A percentile compares a stretch with the other conserved stretches of the same genome.
Evolutionary conservation across 306 rosid species (phyloP).

Genomic region (Oemleria cerasiformis): DNA sequence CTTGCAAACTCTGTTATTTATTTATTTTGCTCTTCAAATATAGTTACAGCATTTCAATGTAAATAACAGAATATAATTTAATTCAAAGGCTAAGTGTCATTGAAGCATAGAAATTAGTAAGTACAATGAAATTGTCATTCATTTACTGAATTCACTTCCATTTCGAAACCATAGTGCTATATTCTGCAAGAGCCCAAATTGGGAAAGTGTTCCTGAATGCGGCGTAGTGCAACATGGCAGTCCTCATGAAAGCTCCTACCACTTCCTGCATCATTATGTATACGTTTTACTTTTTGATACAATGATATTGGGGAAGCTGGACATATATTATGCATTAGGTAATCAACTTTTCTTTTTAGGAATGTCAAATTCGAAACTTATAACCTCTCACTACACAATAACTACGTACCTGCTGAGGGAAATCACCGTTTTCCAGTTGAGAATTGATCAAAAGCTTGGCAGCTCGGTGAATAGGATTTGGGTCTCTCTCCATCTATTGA

Average conservation of each 20-base stretch:
- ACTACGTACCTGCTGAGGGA: conserved; percentile 42
- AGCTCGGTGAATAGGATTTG: conserved; percentile 37
- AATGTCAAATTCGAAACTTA: too few relatives aligned
- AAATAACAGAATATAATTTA: too few relatives aligned
- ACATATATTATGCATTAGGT: too few relatives aligned
- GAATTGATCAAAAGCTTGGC: conserved; percentile 34
- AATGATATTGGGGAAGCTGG: conserved; percentile 26
- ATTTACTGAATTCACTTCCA: not conserved
- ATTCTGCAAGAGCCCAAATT: conserved; percentile 69
- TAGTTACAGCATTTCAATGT: too few relatives aligned
- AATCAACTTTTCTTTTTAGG: too few relatives aligned
- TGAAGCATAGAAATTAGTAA: too few relatives aligned
- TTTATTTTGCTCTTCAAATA: not conserved
- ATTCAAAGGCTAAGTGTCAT: too few relatives aligned
- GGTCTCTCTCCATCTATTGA: conserved; percentile 27
- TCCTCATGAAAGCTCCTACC: conserved; percentile 44
- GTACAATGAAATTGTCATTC: not conserved
- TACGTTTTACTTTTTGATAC: not conserved
- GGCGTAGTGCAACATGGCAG: conserved; percentile 53
- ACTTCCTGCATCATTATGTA: conserved; percentile 19
- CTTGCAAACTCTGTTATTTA: not conserved
- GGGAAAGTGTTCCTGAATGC: conserved; percentile 59
- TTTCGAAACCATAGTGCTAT: conserved; percentile 34
- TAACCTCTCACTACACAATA: too few relatives aligned
- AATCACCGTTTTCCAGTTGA: conserved; percentile 37